Evolutionary conservation across 371 early-diverging fungal species (phyloP), one percentile per base, ranked within the genome.

Genomic region (Mortierella sp.): DNA sequence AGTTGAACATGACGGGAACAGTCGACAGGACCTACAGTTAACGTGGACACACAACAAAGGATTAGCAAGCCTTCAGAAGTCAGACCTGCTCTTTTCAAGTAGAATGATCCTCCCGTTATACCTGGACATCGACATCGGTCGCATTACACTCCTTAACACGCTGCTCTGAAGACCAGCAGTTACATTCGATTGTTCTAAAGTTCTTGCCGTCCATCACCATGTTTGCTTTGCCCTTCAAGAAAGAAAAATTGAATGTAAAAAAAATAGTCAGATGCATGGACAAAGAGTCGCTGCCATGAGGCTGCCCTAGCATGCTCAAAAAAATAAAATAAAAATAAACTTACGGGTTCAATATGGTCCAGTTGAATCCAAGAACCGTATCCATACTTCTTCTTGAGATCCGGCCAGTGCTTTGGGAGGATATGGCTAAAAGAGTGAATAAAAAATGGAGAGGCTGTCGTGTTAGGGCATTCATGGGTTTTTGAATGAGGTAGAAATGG

Each of bases 1-100:
- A 91, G 60, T 80, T 86, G 82, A 90, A 91, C 84, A 91, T 84
- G 52, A 90, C 91, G 6, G 91, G 91, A 37, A 91, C 85, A 12
- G 90, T 91, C 2, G 89, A 89, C 12, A 90, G 51, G 26, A 89
- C 88, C 83, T 89, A 67, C 15, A n/a, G 34, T 46, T 49, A 44
- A 9, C 21, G 37, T 44, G 60, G 24, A 34, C n/a, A 31, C 46
- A 46, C 48, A 28, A 14, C 23, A 24, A 27, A 11, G 23, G 21
- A 27, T 47, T n/a, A n/a, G n/a, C n/a, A n/a, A n/a, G n/a, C n/a
- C n/a, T n/a, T n/a, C n/a, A n/a, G n/a, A n/a, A n/a, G n/a, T n/a
- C n/a, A n/a, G n/a, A n/a, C n/a, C n/a, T n/a, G n/a, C n/a, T n/a
- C n/a, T n/a, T n/a, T n/a, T n/a, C n/a, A n/a, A n/a, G n/a, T n/a